Percentiles rank a stretch among this genome's conserved stretches.
Conservation (phyloP, 176 grass and related monocot genomes). For the Alopecurus myosuroides region DNA sequence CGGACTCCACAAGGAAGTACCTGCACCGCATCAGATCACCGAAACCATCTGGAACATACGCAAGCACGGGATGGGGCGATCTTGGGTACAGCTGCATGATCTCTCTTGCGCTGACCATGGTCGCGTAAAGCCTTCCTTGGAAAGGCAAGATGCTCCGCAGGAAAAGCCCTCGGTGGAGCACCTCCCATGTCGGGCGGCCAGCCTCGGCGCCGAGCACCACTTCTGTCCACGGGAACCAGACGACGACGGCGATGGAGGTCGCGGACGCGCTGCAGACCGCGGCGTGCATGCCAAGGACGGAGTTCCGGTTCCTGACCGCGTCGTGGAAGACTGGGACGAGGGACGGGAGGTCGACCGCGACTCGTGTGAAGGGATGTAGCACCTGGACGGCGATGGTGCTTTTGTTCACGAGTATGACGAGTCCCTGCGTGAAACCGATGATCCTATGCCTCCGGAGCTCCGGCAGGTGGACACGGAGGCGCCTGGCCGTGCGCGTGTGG, state of each 20-base stretch:
- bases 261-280: neutral
- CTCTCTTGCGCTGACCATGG: neutral
- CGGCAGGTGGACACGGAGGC: neutral
- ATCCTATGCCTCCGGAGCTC: neutral
- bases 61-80: neutral
- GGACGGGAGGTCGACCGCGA: conserved; percentile 7
- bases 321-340: neutral
- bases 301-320: neutral
- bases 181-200: neutral
- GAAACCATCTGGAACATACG: neutral
- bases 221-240: neutral
- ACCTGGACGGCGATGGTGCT: neutral
- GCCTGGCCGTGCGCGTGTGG: neutral
- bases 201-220: neutral
- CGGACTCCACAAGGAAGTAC: neutral
- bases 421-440: neutral
- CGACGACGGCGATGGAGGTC: neutral
- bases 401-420: neutral
- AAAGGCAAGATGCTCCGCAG: neutral
- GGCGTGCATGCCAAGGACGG: neutral
- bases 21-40: neutral
- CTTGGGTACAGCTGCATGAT: neutral
- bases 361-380: conserved; percentile 10
- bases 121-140: neutral
- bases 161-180: neutral